Percentiles rank a stretch among this genome's conserved stretches.
These are phyloP conservation scores for Pterulicium gracile DNA, from an alignment of 1,284 basidiomycete species.

Conservation along the genomic window DNA sequence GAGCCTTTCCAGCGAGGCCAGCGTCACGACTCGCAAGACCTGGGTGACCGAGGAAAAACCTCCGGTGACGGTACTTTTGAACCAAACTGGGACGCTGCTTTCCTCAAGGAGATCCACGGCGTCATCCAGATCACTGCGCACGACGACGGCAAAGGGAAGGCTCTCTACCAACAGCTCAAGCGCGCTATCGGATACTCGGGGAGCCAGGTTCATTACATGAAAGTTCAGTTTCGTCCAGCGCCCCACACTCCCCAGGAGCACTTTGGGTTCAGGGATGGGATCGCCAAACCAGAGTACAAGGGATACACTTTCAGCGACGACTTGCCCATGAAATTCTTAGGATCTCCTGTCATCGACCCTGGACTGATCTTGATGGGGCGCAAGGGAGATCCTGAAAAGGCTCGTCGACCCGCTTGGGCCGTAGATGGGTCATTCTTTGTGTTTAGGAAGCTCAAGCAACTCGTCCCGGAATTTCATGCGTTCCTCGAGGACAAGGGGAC, in stretches of 20 bases:
- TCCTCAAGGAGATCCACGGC: slow-evolving; percentile 24
- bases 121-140: slow-evolving; percentile 26
- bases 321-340: neutral
- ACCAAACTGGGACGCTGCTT: slow-evolving; percentile 24
- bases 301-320: slow-evolving; percentile 17
- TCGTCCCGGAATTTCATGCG: slow-evolving; percentile 21
- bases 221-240: slow-evolving; percentile 22
- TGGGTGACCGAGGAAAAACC: slow-evolving; percentile 10
- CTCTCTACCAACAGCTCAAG: slow-evolving; percentile 13
- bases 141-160: slow-evolving; percentile 15
- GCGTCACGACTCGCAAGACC: neutral
- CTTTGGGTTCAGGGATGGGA: slow-evolving; percentile 30
- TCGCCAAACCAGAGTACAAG: slow-evolving; percentile 26
- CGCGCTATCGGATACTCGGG: slow-evolving; percentile 17
- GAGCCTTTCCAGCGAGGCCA: slow-evolving; percentile 13
- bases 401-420: slow-evolving; percentile 16
- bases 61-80: slow-evolving; percentile 17
- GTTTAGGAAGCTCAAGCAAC: slow-evolving; percentile 20
- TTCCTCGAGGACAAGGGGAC: slow-evolving; percentile 12
- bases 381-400: slow-evolving; percentile 14
- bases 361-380: slow-evolving; percentile 25
- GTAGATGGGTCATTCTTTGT: slow-evolving; percentile 21
- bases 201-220: slow-evolving; percentile 19
- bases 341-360: slow-evolving; percentile 7
- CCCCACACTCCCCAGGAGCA: slow-evolving; percentile 24